These are phyloP conservation scores for Gossypium schwendimanii DNA, from an alignment of 441 rosid species.

Conservation along the genomic window DNA sequence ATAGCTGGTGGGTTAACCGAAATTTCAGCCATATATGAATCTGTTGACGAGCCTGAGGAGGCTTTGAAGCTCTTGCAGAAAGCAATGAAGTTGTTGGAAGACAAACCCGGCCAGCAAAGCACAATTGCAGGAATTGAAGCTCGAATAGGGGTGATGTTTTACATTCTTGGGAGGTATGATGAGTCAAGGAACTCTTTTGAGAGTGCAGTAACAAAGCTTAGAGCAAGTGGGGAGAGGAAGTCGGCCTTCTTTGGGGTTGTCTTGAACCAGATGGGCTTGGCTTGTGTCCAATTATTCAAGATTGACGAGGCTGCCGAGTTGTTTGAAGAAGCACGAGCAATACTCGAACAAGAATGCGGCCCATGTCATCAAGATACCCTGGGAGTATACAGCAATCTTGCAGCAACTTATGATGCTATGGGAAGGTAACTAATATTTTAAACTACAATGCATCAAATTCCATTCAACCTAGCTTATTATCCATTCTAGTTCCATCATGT, in stretches of 20 bases:
- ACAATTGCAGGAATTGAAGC: slow-evolving; percentile 92
- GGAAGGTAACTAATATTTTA: slow-evolving; percentile 57
- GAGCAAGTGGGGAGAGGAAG: slow-evolving; percentile 81
- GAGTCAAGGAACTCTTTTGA: slow-evolving; percentile 79
- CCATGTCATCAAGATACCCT: slow-evolving; percentile 94
- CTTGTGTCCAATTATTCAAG: slow-evolving; percentile 91
- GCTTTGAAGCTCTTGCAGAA: slow-evolving; percentile 85
- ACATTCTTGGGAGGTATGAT: slow-evolving; percentile 76
- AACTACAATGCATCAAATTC: not conserved
- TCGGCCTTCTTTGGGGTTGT: slow-evolving; percentile 93
- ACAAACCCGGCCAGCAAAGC: slow-evolving; percentile 93
- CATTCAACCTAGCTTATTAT: slow-evolving; percentile 6
- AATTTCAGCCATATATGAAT: slow-evolving; percentile 86
- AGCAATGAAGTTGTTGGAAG: slow-evolving; percentile 86
- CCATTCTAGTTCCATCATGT: not conserved
- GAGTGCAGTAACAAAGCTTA: slow-evolving; percentile 70
- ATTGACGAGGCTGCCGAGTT: slow-evolving; percentile 87
- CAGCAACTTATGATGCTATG: slow-evolving; percentile 99
- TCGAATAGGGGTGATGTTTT: slow-evolving; percentile 92
- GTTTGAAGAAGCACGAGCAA: slow-evolving; percentile 82
- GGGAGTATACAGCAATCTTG: slow-evolving; percentile 90
- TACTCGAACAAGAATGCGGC: slow-evolving; percentile 89
- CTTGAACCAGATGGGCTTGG: slow-evolving; percentile 95
- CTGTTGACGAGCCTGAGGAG: slow-evolving; percentile 91
- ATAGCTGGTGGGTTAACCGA: slow-evolving; percentile 85